phyloP scores from a whole-genome alignment of 2,329 filamentous ascomycete genomes.

The Seiridium cupressi region DNA sequence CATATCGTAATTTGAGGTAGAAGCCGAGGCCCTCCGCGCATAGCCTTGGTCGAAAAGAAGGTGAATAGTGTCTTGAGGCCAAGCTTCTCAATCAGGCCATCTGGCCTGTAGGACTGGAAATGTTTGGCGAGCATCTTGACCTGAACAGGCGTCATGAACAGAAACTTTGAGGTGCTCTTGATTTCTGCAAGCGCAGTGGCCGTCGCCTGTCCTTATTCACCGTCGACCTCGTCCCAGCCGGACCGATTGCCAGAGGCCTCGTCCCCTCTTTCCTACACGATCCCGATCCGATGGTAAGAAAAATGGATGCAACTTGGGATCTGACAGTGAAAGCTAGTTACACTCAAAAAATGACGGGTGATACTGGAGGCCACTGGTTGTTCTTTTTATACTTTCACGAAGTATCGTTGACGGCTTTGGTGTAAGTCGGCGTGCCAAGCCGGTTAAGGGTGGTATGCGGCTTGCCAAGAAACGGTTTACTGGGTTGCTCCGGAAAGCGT shows the following conservation, averaged over 20 bases:
- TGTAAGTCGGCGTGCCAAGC: conserved; percentile 3
- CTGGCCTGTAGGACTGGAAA: neutral
- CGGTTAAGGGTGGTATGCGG: neutral
- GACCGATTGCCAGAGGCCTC: neutral
- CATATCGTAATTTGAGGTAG: conserved; percentile 16
- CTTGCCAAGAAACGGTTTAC: conserved; percentile 2
- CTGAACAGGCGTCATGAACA: too few species aligned
- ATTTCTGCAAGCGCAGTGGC: neutral
- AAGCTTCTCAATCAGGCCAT: conserved; percentile 10
- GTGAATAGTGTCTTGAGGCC: conserved; percentile 12
- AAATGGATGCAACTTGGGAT: too few species aligned
- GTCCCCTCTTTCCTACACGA: neutral
- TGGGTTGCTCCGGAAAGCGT: neutral
- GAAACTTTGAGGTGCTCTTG: too few species aligned
- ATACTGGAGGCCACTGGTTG: neutral
- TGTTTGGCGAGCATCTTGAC: conserved; percentile 4
- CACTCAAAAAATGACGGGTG: too few species aligned
- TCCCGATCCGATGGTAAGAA: neutral
- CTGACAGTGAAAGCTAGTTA: too few species aligned
- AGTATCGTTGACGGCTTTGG: neutral
- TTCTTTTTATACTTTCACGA: neutral
- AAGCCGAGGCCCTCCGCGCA: conserved; percentile 17
- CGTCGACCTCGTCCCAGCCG: neutral
- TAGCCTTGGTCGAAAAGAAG: conserved; percentile 13
- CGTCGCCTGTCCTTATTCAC: neutral